Base-by-base conservation (phyloP, 805 yeast genomes). In the Lachancea sp. region DNA sequence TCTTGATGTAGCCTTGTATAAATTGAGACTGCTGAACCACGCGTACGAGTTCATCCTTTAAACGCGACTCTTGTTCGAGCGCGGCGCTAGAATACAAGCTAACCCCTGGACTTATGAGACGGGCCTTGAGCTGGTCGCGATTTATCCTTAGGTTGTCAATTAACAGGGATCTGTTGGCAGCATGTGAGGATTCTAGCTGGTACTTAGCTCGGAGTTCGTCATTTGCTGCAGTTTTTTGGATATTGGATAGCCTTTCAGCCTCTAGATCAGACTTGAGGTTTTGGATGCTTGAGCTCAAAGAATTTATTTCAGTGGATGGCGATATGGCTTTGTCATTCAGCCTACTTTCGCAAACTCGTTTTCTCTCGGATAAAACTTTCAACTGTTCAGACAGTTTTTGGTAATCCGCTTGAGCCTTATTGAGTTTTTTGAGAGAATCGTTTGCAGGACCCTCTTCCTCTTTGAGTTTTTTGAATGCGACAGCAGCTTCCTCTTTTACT, bases 241-340 rank as follows among this genome's bases (percentile, higher is more conserved):
- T 64, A 50, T 73, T 72, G 49, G 74, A 82, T 43, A 74, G 67
- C 54, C 78, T 83, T 36, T 81, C 70, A 48, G 78, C 83, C 12
- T 51, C 45, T 11, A 55, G 24, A 35, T 50, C 37, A 1, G 24
- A 9, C 18, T 54, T 52, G 22, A 55, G 20, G n/a, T 37, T 50
- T 53, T 12, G 29, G 25, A 54, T 22, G 9, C 42, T 48, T 52
- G 18, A 36, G 21, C 7, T 41, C 35, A 29, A 47, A 46, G 20
- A 29, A 35, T 7, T 29, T 32, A 17, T 45, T 8, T 44, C 46
- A 3, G 47, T 51, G 2, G 38, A 43, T n/a, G 24, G 35, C 8
- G 22, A 17, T 3, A 24, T 34, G 16, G 36, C 41, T 2, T 38
- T 38, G 22, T 29, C 30, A 9, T 34, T 29, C 9, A 46, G n/a